These are phyloP conservation scores for Paraphaeosphaeria minitans DNA, from an alignment of 2,329 filamentous ascomycete species.

Conservation along the genomic window DNA sequence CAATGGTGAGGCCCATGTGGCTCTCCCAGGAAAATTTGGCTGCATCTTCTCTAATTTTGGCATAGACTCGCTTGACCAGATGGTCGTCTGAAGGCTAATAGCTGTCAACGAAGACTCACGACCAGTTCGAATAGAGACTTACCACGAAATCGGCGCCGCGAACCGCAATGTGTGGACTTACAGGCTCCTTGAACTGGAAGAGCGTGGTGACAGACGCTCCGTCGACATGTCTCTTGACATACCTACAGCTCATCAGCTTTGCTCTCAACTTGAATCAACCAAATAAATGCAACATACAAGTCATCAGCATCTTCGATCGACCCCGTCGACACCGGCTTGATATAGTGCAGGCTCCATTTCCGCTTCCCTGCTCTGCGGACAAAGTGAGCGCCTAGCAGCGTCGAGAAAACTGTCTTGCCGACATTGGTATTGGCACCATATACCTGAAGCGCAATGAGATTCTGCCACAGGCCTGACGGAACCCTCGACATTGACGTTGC, in stretches of 20 bases:
- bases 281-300: constrained; percentile 52
- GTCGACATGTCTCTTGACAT: constrained; percentile 64
- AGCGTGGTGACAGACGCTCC: constrained; percentile 64
- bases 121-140: constrained; percentile 10
- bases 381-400: constrained; percentile 68
- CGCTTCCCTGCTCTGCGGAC: constrained; percentile 15
- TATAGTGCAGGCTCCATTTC: constrained; percentile 60
- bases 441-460: constrained; percentile 72
- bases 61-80: constrained; percentile 26
- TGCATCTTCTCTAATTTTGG: constrained; percentile 23
- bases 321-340: constrained; percentile 85
- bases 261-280: neutral
- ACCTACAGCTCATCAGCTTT: constrained; percentile 51
- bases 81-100: constrained; percentile 31
- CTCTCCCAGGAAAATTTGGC: neutral
- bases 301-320: constrained; percentile 72
- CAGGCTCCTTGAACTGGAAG: constrained; percentile 73
- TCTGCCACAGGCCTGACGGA: constrained; percentile 69
- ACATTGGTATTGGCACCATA: constrained; percentile 86
- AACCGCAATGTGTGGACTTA: constrained; percentile 80
- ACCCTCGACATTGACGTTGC: constrained; percentile 49
- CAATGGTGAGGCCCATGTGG: constrained; percentile 55
- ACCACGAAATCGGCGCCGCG: constrained; percentile 30
- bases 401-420: constrained; percentile 82
- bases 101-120: constrained; percentile 11